Evolutionary conservation across 306 rosid species (phyloP), one percentile per base, ranked within the genome.

Genomic region (Vigna angularis): DNA sequence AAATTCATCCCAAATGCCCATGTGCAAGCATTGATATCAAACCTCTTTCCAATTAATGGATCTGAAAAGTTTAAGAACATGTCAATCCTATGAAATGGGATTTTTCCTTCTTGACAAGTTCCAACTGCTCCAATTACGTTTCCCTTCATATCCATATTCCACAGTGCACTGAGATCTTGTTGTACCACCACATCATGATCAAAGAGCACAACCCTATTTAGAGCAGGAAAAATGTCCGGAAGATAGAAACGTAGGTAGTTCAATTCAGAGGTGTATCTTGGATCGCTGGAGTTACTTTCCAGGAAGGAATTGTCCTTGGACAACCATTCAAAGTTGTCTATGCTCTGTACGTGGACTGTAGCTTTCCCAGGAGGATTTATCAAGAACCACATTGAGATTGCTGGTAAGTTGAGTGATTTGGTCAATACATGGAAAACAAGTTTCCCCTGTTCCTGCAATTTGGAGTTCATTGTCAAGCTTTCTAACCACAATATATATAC

Each of bases 161-260:
- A 79, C 26, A 79, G 77, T 61, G 10, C 83, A 38, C 72, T 61
- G 48, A 79, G 83, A 71, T 79, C 83, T 50, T 61, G 77, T 62
- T 79, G 83, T 58, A 79, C 83, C 72, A 79, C 83, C 72, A 79
- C 83, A 79, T 79, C 83, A 50, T 79, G 83, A 49, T 79, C 83
- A 34, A 79, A 79, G 12, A 79, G 59, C 56, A 71, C 57, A n/a
- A 79, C 62, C 77, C 61, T 79, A 48, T 71, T 61, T 26, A 79
- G 71, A 59, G 77, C 56, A 61, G 83, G 83, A 68, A 79, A 79
- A 71, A 79, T 62, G 55, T 71, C 77, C 11, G 83, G 83, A 52
- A 79, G 65, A 72, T 79, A 71, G 66, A 79, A 79, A 61, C 66
- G 77, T 56, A 79, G 50, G 77, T 70, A 70, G 83, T 70, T 79